These are phyloP conservation scores for Globisporangium cystogenes DNA, from an alignment of 352 stramenopile genomes.

Conservation along the genomic window DNA sequence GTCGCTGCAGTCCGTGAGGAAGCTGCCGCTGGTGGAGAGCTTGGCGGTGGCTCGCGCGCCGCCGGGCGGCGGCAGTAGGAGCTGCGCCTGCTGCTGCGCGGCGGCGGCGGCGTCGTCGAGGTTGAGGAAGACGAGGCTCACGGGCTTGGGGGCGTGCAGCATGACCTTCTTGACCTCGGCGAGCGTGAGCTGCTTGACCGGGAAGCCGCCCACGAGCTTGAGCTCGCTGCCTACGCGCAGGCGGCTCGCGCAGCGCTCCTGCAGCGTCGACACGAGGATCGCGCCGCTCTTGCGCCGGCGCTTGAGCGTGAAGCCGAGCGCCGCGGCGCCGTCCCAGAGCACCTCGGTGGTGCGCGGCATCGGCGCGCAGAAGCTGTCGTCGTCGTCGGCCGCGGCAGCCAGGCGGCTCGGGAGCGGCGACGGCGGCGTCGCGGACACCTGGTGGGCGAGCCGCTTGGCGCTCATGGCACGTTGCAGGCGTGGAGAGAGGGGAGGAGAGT, in stretches of 20 bases:
- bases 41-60: neutral
- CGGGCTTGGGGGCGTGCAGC: conserved; percentile 59
- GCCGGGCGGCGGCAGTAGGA: neutral
- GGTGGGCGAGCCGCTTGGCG: conserved; percentile 14
- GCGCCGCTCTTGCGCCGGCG: conserved; percentile 53
- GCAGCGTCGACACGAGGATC: conserved; percentile 66
- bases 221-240: conserved; percentile 64
- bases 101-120: conserved; percentile 19
- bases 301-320: conserved; percentile 72
- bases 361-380: conserved; percentile 2
- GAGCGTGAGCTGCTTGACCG: conserved; percentile 60
- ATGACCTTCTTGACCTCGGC: conserved; percentile 78
- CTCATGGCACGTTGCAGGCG: too few relatives aligned
- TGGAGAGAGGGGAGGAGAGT: too few relatives aligned
- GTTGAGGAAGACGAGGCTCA: conserved; percentile 80
- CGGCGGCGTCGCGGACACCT: conserved; percentile 15
- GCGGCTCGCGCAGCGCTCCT: conserved; percentile 19
- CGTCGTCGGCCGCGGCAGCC: neutral
- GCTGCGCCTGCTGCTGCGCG: conserved; percentile 19
- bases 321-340: conserved; percentile 48
- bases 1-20: conserved; percentile 27
- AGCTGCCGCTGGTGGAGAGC: conserved; percentile 23
- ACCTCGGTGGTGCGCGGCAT: conserved; percentile 55
- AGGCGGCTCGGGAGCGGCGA: conserved; percentile 9
- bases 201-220: conserved; percentile 70